Evolutionary conservation across 805 yeast species (phyloP), one percentile per base, ranked within the genome.

Genomic region (Candida krabiensis): DNA sequence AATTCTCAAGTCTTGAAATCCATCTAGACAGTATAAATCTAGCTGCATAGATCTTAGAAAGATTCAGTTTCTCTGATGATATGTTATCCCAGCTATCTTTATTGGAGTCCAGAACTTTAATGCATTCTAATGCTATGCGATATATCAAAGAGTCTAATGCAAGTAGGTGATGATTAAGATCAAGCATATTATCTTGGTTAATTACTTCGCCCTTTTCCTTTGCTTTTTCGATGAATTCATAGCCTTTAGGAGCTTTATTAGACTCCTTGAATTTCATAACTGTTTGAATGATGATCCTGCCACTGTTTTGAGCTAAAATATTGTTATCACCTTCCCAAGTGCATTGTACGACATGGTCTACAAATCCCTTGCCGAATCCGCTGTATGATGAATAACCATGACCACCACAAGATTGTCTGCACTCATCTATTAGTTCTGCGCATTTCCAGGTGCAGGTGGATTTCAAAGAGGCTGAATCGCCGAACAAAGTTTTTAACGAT

Each of bases 271-370:
- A 47, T 5, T 55, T 52, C 35, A 66, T 56, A 18, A 71, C 70
- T 41, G 67, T 64, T 60, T 77, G 83, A 46, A 81, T 68, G 27
- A 83, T 69, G 18, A 93, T 79, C 61, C 91, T 81, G 41, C 96
- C 97, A 42, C 88, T 78, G 37, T 88, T 82, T 63, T 87, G 79
- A 2, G 89, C 85, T 47, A 90, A 71, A 30, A 90, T 83, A 55
- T 81, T 89, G 69, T 90, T 90, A 64, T 90, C 97, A 63, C 97
- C 97, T 69, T 90, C 97, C 97, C 97, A 90, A 14, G 97, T 90
- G 65, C 96, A 89, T 67, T 90, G 96, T 28, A 90, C 96, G n/a
- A 86, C 96, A 87, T 95, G 91, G 62, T 90, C 97, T 46, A 76
- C 75, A 69, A 79, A 87, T 9, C 89, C 89, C 59, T 83, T 86